These are phyloP conservation scores for Trametes gibbosa DNA, from an alignment of 768 basidiomycete species.

Conservation along the genomic window DNA sequence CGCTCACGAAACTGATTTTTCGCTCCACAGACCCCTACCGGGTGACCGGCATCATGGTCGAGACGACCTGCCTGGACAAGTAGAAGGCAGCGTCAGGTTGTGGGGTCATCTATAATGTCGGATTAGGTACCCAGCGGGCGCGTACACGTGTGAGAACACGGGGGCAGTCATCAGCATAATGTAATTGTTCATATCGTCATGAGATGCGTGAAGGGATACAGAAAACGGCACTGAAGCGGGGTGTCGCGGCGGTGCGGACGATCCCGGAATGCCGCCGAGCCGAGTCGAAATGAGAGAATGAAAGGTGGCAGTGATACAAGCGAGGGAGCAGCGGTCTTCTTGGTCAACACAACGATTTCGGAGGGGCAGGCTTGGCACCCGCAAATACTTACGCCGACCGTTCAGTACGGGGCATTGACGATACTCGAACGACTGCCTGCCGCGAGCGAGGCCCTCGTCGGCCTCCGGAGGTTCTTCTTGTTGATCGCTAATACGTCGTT, in stretches of 20 bases:
- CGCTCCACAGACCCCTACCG: conserved; percentile 79
- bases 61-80: conserved; percentile 77
- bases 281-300: not conserved
- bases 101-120: conserved; percentile 10
- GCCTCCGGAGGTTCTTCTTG: conserved; percentile 88
- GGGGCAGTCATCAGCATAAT: conserved; percentile 7
- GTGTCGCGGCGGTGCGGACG: not conserved
- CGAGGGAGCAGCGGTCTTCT: conserved; percentile 4
- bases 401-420: conserved; percentile 46
- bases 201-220: not conserved
- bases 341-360: not conserved
- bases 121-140: conserved; percentile 5
- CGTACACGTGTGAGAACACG: conserved; percentile 4
- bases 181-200: conserved; percentile 12
- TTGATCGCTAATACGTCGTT: conserved; percentile 93
- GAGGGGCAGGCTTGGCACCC: not conserved
- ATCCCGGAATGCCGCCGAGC: not conserved
- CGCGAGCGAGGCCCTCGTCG: conserved; percentile 70
- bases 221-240: not conserved
- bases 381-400: too few species aligned
- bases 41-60: conserved; percentile 85
- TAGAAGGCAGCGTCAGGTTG: conserved; percentile 30
- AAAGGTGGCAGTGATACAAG: conserved; percentile 12
- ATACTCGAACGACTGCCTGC: conserved; percentile 60
- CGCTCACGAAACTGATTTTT: not conserved